These are phyloP conservation scores for Chaetothyriales sp. DNA, from an alignment of 2,329 filamentous ascomycete genomes.

Conservation along the genomic window DNA sequence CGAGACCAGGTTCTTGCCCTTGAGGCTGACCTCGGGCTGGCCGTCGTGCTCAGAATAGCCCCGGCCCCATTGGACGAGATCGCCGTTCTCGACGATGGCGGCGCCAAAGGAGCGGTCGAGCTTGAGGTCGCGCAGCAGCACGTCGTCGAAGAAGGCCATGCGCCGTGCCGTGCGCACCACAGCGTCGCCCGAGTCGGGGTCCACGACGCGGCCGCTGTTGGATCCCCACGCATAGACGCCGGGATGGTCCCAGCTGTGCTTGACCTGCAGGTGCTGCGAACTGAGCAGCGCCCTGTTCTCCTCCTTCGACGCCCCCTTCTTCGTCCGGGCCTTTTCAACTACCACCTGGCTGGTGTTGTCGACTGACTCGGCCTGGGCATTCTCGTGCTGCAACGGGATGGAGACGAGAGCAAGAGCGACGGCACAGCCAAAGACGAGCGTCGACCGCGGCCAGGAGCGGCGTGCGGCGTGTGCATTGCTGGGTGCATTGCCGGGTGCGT, in stretches of 20 bases:
- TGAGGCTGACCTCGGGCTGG: slow-evolving; percentile 57
- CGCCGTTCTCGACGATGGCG: slow-evolving; percentile 74
- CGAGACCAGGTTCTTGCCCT: slow-evolving; percentile 65
- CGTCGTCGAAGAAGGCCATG: slow-evolving; percentile 69
- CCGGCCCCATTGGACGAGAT: slow-evolving; percentile 82
- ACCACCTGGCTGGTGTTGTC: slow-evolving; percentile 40
- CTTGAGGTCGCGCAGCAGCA: slow-evolving; percentile 75
- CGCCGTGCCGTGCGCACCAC: slow-evolving; percentile 68
- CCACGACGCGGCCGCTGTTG: slow-evolving; percentile 72
- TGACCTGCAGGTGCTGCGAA: slow-evolving; percentile 77
- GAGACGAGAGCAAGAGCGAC: slow-evolving; percentile 29
- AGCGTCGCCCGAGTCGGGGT: slow-evolving; percentile 63
- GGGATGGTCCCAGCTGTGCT: slow-evolving; percentile 65
- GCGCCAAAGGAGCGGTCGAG: slow-evolving; percentile 69
- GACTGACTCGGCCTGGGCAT: slow-evolving; percentile 36
- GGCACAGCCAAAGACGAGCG: slow-evolving; percentile 27
- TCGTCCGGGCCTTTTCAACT: slow-evolving; percentile 51
- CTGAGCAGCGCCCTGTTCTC: slow-evolving; percentile 64
- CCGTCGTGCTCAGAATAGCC: slow-evolving; percentile 54
- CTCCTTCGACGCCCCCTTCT: slow-evolving; percentile 45
- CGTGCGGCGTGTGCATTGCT: background rate
- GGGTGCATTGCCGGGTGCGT: too few species aligned
- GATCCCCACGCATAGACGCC: slow-evolving; percentile 92
- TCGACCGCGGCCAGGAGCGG: slow-evolving; percentile 17
- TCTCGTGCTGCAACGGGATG: slow-evolving; percentile 19